Base-by-base conservation (phyloP, 208 protist genomes). In the Porcisia hertigi region DNA sequence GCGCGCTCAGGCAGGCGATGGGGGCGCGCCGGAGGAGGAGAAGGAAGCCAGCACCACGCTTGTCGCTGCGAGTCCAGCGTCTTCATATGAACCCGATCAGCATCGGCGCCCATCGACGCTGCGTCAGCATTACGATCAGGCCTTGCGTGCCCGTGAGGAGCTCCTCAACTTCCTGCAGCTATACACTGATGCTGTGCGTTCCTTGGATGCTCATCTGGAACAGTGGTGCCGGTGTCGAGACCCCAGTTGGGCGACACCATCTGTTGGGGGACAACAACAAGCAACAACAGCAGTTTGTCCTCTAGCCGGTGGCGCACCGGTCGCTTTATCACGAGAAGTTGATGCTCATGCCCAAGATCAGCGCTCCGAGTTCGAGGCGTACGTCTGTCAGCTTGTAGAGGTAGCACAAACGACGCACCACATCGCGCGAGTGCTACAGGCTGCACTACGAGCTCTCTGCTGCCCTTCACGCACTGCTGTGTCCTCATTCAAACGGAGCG, bases 111-210 rank as follows among this genome's bases (percentile, higher is more conserved):
- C 73, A 16, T 60, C 73, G 6, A 73, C 66, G 47, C 59, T 82
- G 73, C 78, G 72, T 12, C 73, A 75, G 69, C 73, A 72, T n/a
- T 82, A 82, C 60, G 73, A 82, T n/a, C 67, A 74, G 53, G 78
- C 49, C 47, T 12, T 69, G 30, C 73, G 60, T 14, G 78, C 65
- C 16, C 66, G 78, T 47, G 78, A 82, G 6, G 78, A 78, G 58
- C 53, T 82, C 16, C 30, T 54, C 47, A 71, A 73, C 69, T 78
- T 78, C 41, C 67, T 78, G n/a, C 45, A 70, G 58, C 74, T 82
- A 54, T 74, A 86, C 57, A 62, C 45, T 12, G 82, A 86, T 23
- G 77, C 82, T 3, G 79, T 81, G 25, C 77, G 63, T 4, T 60
- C 70, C 8, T 67, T 86, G 36, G 70, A 82, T 49, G 69, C 63